Evolutionary conservation across 2,329 filamentous ascomycete species (phyloP).

Genomic region (Leptosphaerulina australis): DNA sequence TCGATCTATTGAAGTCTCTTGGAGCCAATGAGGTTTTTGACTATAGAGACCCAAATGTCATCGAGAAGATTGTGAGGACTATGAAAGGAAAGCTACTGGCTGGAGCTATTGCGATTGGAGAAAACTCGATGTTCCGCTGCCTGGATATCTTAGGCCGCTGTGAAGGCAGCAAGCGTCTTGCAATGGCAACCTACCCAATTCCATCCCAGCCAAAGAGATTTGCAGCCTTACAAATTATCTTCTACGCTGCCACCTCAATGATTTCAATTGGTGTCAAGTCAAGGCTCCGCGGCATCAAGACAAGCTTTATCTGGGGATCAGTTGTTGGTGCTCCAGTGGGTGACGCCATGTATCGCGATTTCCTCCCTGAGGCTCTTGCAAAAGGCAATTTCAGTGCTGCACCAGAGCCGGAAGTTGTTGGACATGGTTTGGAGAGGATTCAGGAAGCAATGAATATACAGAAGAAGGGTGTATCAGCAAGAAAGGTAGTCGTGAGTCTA

Average conservation of each 20-base stretch:
- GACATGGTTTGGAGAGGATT: constrained; percentile 17
- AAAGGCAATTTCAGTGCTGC: constrained; percentile 19
- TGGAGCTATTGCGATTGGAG: constrained; percentile 3
- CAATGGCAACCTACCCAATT: not conserved
- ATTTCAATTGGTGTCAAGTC: not conserved
- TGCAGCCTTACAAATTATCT: not conserved
- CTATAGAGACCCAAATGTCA: constrained; percentile 42
- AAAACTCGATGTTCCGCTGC: not conserved
- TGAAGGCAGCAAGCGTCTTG: not conserved
- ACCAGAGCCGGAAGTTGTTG: constrained; percentile 21
- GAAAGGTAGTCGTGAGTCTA: constrained; percentile 23
- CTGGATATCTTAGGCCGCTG: constrained; percentile 2
- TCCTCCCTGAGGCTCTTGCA: constrained; percentile 21
- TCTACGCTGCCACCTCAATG: not conserved
- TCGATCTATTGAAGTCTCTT: constrained; percentile 51
- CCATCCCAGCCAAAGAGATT: constrained; percentile 1
- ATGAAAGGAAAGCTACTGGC: not conserved
- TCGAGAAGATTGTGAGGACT: not conserved
- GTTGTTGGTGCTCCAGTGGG: constrained; percentile 6
- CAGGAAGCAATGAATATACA: constrained; percentile 19
- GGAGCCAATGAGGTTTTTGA: constrained; percentile 58
- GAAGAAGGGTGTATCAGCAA: constrained; percentile 19
- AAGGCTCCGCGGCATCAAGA: not conserved
- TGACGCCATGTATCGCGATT: constrained; percentile 8
- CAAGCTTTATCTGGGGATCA: constrained; percentile 2